Base-by-base conservation (phyloP, 345 rosid species). In the Eucalyptus victrix region DNA sequence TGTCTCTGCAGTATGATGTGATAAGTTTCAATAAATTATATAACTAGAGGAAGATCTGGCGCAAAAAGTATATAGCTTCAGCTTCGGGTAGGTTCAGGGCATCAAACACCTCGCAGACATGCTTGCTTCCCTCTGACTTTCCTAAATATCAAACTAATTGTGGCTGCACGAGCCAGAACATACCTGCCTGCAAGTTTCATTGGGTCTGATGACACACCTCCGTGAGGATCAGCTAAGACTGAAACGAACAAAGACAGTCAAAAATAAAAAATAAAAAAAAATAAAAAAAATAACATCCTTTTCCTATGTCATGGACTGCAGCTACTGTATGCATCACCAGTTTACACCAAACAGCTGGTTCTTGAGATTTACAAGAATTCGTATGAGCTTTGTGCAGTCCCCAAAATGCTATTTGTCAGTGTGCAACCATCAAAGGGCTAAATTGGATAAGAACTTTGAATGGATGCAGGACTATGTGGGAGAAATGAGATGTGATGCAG, bases 41-140 rank as follows among this genome's bases (percentile, higher is more conserved):
- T 60, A 28, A 60, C 4, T 3, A 60, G 67, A 60, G 67, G 67
- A 60, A 28, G 67, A 60, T 60, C 8, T 28, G 32, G 14, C 16
- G 0, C n/a, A 28, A 26, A 58, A 86, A 40, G 99, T 97, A 97
- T 97, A 97, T 56, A 23, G 62, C 62, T 56, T 56, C 28, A 56
- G 62, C 62, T 21, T 23, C 1, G 6, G 60, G 60, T 54, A 54
- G 60, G 60, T 54, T 54, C 0, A 1, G 6, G 62, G 13, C 62
- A 56, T 23, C 28, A 9, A 56, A 56, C 62, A 56, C 13, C 62
- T 56, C 1, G 62, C 6, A 56, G 28, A 56, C 28, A 24, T 4
- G 28, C 62, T 54, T 49, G 28, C 28, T 23, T 2, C 24, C 62
- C 6, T 56, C 5, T 23, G 62, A 24, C 6, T 56, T 56, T 56